Evolutionary conservation across 2,329 filamentous ascomycete species (phyloP).

Genomic region (Monosporascus sp.): DNA sequence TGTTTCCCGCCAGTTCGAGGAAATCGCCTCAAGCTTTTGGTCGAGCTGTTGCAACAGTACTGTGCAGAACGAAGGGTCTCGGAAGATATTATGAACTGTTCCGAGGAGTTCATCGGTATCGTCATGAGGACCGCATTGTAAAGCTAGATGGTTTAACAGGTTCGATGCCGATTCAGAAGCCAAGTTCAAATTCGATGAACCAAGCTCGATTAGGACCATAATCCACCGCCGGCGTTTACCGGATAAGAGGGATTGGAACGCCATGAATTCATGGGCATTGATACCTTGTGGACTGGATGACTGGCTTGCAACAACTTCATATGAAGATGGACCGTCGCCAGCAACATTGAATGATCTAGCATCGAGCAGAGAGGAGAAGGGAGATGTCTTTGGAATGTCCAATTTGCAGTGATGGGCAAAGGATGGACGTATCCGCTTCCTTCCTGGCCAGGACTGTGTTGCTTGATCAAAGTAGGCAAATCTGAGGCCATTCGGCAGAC

Average conservation of each 20-base stretch:
- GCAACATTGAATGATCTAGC: constrained; percentile 23
- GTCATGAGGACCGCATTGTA: constrained; percentile 48
- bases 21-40: constrained; percentile 37
- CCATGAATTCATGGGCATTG: constrained; percentile 46
- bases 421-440: constrained; percentile 24
- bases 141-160: constrained; percentile 45
- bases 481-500: constrained; percentile 39
- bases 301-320: constrained; percentile 46
- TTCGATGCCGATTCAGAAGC: constrained; percentile 44
- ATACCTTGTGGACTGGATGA: constrained; percentile 40
- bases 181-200: constrained; percentile 53
- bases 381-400: constrained; percentile 30
- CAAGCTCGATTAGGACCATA: constrained; percentile 44
- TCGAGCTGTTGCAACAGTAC: constrained; percentile 41
- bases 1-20: constrained; percentile 53
- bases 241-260: constrained; percentile 43
- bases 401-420: constrained; percentile 41
- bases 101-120: constrained; percentile 31
- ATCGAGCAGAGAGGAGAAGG: constrained; percentile 27
- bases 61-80: constrained; percentile 43
- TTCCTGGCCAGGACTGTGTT: constrained; percentile 32
- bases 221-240: constrained; percentile 45
- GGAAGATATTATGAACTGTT: constrained; percentile 43
- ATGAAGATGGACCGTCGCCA: constrained; percentile 42
- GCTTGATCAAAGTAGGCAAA: constrained; percentile 42